Evolutionary conservation across 352 stramenopile species (phyloP).

Genomic region (Globisporangium acanthophoron): DNA sequence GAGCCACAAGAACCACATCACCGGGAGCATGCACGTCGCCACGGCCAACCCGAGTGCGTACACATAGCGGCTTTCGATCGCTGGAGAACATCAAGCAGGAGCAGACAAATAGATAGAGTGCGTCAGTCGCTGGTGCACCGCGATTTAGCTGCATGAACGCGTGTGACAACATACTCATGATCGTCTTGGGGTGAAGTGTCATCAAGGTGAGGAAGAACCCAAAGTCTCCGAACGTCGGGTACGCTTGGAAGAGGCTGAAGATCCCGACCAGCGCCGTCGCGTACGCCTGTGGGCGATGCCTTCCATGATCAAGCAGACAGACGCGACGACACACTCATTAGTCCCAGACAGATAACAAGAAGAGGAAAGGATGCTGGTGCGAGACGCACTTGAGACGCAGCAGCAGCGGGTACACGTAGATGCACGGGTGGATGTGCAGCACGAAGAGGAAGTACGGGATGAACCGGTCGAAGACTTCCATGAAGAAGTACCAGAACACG

Average conservation of each 20-base stretch:
- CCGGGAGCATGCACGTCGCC: constrained; percentile 67
- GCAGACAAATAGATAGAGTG: neutral
- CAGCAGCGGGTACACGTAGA: constrained; percentile 79
- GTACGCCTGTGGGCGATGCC: constrained; percentile 64
- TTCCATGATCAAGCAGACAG: constrained; percentile 15
- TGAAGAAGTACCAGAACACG: constrained; percentile 90
- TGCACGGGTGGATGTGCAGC: constrained; percentile 70
- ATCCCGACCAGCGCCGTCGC: constrained; percentile 63
- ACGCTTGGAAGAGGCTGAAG: constrained; percentile 75
- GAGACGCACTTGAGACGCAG: constrained; percentile 58
- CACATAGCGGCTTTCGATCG: constrained; percentile 72
- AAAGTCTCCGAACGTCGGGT: constrained; percentile 74
- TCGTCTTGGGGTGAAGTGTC: constrained; percentile 69
- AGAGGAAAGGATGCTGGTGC: neutral
- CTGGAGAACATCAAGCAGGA: constrained; percentile 15
- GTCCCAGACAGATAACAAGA: too few relatives aligned
- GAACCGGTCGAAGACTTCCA: constrained; percentile 85
- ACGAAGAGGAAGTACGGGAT: constrained; percentile 82
- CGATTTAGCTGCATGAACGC: neutral
- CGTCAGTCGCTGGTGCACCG: neutral
- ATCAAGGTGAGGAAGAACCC: constrained; percentile 68
- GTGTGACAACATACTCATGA: constrained; percentile 44
- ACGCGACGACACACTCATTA: too few relatives aligned
- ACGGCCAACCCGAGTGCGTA: constrained; percentile 64
- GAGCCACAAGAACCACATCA: constrained; percentile 88